Evolutionary conservation across 257 asterid genomes (phyloP).

Genomic region (Jacaranda copaia): DNA sequence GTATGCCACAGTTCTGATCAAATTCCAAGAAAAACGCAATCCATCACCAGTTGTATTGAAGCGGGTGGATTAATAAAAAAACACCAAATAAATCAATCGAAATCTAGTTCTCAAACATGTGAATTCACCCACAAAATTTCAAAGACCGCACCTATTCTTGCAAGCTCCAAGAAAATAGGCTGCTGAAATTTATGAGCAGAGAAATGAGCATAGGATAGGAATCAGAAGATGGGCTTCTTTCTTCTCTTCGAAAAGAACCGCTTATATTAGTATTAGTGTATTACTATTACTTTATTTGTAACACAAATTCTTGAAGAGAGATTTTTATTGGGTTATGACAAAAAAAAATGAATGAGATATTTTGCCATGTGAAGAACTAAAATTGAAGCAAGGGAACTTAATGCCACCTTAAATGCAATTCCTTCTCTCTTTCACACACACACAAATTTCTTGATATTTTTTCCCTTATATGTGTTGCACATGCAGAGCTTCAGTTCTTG

Average conservation of each 20-base stretch:
- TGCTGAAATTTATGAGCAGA: constrained; percentile 6
- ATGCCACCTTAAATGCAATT: constrained; percentile 10
- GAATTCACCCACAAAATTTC: neutral
- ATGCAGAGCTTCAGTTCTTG: neutral
- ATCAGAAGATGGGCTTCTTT: constrained; percentile 30
- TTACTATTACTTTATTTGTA: neutral
- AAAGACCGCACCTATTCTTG: constrained; percentile 41
- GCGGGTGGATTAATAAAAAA: neutral
- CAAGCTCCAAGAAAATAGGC: neutral
- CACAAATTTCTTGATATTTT: neutral
- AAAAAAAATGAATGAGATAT: constrained; percentile 39
- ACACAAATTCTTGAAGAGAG: constrained; percentile 2
- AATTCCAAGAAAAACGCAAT: constrained; percentile 20
- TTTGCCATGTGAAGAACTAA: constrained; percentile 39
- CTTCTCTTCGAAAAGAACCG: constrained; percentile 9
- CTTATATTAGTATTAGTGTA: neutral
- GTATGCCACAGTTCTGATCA: constrained; percentile 20
- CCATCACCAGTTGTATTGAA: neutral
- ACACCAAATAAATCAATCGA: constrained; percentile 9
- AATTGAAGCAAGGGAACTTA: constrained; percentile 7
- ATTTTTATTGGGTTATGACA: constrained; percentile 7
- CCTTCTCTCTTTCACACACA: constrained; percentile 27
- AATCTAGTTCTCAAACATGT: neutral
- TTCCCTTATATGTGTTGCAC: neutral
- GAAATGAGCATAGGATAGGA: neutral